Conservation (phyloP, 805 yeast genomes). For the Lachancea meyersii region DNA sequence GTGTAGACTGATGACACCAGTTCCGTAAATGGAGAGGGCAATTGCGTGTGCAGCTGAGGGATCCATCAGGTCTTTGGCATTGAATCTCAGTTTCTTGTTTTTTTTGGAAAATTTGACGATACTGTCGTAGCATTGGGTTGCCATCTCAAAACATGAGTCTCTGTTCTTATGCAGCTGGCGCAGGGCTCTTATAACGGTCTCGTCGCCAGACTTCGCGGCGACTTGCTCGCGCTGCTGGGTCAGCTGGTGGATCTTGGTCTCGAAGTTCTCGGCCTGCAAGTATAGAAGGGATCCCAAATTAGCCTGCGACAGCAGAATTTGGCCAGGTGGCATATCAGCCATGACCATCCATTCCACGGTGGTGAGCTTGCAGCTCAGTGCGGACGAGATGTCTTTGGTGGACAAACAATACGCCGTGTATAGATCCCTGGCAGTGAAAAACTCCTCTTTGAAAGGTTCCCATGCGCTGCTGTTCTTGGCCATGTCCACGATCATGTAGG, state of each 20-base stretch:
- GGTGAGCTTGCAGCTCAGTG: slow-evolving; percentile 53
- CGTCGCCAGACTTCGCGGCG: slow-evolving; percentile 19
- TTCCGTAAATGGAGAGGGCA: slow-evolving; percentile 76
- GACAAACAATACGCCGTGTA: slow-evolving; percentile 65
- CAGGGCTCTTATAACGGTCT: slow-evolving; percentile 20
- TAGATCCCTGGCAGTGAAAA: slow-evolving; percentile 70
- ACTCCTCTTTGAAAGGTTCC: slow-evolving; percentile 72
- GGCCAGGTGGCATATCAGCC: slow-evolving; percentile 61
- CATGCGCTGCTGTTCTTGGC: slow-evolving; percentile 46
- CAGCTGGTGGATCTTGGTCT: slow-evolving; percentile 38
- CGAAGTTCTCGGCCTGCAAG: slow-evolving; percentile 58
- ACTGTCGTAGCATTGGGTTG: slow-evolving; percentile 38
- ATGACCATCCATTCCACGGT: slow-evolving; percentile 69
- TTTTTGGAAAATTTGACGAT: slow-evolving; percentile 39
- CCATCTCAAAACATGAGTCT: slow-evolving; percentile 30
- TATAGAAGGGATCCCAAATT: slow-evolving; percentile 66
- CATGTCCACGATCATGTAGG: slow-evolving; percentile 29
- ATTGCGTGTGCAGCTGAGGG: slow-evolving; percentile 53
- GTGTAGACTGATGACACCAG: slow-evolving; percentile 74
- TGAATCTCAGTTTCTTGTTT: slow-evolving; percentile 29
- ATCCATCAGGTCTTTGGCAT: slow-evolving; percentile 34
- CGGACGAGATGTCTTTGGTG: slow-evolving; percentile 58
- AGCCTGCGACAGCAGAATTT: slow-evolving; percentile 57
- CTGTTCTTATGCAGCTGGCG: slow-evolving; percentile 24
- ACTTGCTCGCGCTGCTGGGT: slow-evolving; percentile 25